Base-by-base conservation (phyloP, 2,329 filamentous ascomycete genomes). In the Bipolaris sorokiniana region DNA sequence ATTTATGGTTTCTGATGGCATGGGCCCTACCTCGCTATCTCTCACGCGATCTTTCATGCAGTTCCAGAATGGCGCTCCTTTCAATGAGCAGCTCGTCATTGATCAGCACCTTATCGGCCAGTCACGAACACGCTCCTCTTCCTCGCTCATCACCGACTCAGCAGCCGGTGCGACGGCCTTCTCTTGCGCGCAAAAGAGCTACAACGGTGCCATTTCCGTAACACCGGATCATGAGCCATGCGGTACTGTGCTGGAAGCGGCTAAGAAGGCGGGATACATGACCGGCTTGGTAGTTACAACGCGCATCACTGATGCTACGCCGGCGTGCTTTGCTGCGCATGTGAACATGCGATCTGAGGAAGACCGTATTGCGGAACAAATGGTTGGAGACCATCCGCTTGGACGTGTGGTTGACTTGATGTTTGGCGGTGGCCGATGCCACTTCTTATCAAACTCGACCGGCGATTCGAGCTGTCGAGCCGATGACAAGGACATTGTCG, bases 1-100 rank as follows among this genome's bases (percentile, higher is more conserved):
- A 68, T 98, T 99, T 82, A 99, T 99, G 95, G 94, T 99, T 36
- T 97, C 92, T 0, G 95, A 99, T 76, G 95, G 95, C 71, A 99
- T 99, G 95, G 95, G 95, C 0, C 95, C 95, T 7, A 91, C 95
- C 7, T 94, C 91, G 67, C 83, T 99, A 51, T 90, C 90, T 23
- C 78, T 99, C 74, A 97, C 95, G 6, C 85, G 95, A 54, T 90
- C 88, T 72, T 99, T 90, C 80, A 87, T 90, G 65, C 95, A 99
- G 77, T 85, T 89, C 66, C 83, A 88, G 52, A 84, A 90, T 37
- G 86, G 84, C 5, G 82, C 96, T n/a, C 88, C 91, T 0, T 85
- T 85, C 64, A 85, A 88, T 68, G 87, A 97, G 69, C 88, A 88
- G 16, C 83, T 99, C 48, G 84, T 88, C 1, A 84, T 99, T 48